These are phyloP conservation scores for Linum lewisii DNA, from an alignment of 345 rosid genomes.

Conservation along the genomic window DNA sequence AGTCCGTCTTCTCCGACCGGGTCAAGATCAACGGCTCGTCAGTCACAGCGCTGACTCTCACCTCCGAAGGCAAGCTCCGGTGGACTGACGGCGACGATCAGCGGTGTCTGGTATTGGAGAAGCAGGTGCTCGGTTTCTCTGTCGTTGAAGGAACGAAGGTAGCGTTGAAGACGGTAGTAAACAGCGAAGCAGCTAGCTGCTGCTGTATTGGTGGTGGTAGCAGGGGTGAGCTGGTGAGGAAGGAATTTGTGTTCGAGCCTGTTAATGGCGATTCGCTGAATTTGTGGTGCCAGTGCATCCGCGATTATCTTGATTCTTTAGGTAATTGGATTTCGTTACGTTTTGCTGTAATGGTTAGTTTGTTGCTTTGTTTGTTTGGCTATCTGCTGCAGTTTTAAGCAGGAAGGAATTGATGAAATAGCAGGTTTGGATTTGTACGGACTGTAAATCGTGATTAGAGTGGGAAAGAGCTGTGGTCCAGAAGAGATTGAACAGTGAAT, in stretches of 20 bases:
- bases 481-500: no score
- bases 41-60: constrained; percentile 29
- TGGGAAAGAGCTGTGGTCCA: no score
- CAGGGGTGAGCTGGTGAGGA: constrained; percentile 41
- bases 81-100: constrained; percentile 35
- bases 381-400: no score
- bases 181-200: constrained; percentile 37
- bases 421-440: no score
- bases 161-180: constrained; percentile 39
- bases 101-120: constrained; percentile 34
- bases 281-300: constrained; percentile 57
- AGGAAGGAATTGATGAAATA: no score
- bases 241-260: constrained; percentile 66
- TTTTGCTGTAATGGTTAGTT: no score
- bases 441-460: no score
- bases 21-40: constrained; percentile 35
- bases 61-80: constrained; percentile 44
- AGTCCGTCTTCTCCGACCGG: constrained; percentile 28
- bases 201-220: constrained; percentile 23
- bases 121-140: constrained; percentile 56
- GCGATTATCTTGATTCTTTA: constrained; percentile 42
- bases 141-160: constrained; percentile 40
- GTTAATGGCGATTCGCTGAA: constrained; percentile 41
- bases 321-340: constrained; percentile 31
- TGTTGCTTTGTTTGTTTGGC: no score